Percentiles rank a stretch among this genome's conserved stretches.
Conservation (phyloP, 2,329 filamentous ascomycete genomes). For the Fusarium chlamydosporum region DNA sequence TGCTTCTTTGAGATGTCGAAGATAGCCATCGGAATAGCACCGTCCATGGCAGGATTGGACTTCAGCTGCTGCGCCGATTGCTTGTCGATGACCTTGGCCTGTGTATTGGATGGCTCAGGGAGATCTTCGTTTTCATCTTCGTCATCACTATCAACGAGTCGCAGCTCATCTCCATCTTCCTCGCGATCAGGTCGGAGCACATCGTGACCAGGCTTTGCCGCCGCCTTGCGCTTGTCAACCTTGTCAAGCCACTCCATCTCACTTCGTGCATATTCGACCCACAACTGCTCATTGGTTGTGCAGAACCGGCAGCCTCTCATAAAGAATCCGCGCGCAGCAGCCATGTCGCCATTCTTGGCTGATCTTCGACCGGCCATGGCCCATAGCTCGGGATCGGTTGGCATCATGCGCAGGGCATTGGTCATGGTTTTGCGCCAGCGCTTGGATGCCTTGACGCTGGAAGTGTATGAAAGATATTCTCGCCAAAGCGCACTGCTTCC, state of each 20-base stretch:
- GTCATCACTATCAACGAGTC: constrained; percentile 61
- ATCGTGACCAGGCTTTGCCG: constrained; percentile 64
- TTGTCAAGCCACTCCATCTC: constrained; percentile 94
- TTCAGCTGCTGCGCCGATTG: constrained; percentile 68
- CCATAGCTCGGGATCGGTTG: constrained; percentile 87
- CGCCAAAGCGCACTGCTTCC: constrained; percentile 88
- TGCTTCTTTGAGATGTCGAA: constrained; percentile 90
- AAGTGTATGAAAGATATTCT: constrained; percentile 87
- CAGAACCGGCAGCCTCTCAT: constrained; percentile 92
- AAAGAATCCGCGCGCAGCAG: constrained; percentile 85
- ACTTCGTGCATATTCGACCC: constrained; percentile 90
- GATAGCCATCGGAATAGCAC: constrained; percentile 93
- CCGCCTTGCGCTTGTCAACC: constrained; percentile 79
- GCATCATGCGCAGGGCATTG: constrained; percentile 85
- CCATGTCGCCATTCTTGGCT: constrained; percentile 88
- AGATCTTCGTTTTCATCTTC: constrained; percentile 61
- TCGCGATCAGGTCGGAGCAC: constrained; percentile 63
- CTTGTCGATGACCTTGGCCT: constrained; percentile 63
- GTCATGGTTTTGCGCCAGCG: constrained; percentile 75
- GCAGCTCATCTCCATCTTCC: constrained; percentile 65
- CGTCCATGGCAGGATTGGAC: constrained; percentile 86
- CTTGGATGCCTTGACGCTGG: constrained; percentile 75
- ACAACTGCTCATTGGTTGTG: constrained; percentile 78
- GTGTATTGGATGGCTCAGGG: constrained; percentile 59
- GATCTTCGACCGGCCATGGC: constrained; percentile 84